Evolutionary conservation across 116 monocot species (phyloP).

Genomic region (Phalaenopsis hybrid): DNA sequence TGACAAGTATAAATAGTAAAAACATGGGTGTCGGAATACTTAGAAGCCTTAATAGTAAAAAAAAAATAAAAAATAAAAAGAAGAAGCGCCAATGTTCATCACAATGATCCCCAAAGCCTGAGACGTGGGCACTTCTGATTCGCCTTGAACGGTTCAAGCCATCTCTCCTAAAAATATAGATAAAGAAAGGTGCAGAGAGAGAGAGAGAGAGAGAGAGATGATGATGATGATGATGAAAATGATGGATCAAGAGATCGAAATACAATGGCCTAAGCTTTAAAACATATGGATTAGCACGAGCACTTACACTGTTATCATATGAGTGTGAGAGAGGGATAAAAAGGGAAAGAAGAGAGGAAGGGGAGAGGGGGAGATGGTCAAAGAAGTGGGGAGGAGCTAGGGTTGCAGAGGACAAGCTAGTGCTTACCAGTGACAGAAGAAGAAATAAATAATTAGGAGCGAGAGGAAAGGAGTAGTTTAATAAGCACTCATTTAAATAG

Average conservation of each 20-base stretch:
- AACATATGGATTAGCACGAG: background rate
- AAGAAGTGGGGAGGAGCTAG: slow-evolving; percentile 3
- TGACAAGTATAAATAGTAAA: slow-evolving; percentile 3
- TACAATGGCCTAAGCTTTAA: no score
- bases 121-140: background rate
- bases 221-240: no score
- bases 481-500: no score
- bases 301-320: background rate
- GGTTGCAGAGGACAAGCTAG: background rate
- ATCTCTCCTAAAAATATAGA: background rate
- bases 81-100: background rate
- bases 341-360: no score
- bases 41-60: background rate
- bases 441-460: background rate
- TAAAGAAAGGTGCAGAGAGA: background rate
- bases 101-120: no score
- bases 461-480: no score
- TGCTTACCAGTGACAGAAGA: background rate
- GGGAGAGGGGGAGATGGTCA: background rate
- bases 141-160: background rate
- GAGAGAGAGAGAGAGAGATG: slow-evolving; percentile 5
- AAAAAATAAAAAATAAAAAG: background rate
- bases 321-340: slow-evolving; percentile 7
- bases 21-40: background rate
- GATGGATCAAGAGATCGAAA: no score